These are phyloP conservation scores for Myxozyma neotropica DNA, from an alignment of 805 yeast genomes.

Conservation along the genomic window DNA sequence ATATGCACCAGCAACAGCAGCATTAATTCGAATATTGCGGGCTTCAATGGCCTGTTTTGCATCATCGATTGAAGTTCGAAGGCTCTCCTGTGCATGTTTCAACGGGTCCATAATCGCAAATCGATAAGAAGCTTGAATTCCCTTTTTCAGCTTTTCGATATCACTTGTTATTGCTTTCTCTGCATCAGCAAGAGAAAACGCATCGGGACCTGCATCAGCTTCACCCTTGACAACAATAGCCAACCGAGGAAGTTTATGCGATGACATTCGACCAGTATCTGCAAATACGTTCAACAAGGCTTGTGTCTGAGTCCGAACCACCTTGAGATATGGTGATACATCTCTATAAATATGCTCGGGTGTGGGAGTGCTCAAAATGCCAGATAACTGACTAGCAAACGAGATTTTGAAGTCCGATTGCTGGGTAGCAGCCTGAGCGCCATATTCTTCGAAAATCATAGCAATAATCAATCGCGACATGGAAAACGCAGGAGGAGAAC, in stretches of 20 bases:
- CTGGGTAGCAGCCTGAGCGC: not conserved
- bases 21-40: slow-evolving; percentile 58
- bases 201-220: slow-evolving; percentile 89
- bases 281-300: slow-evolving; percentile 77
- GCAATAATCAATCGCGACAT: slow-evolving; percentile 78
- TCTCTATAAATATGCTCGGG: slow-evolving; percentile 67
- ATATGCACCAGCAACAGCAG: slow-evolving; percentile 77
- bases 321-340: slow-evolving; percentile 79
- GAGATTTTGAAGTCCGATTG: slow-evolving; percentile 12
- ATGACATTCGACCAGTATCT: slow-evolving; percentile 72
- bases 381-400: slow-evolving; percentile 12
- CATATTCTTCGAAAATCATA: slow-evolving; percentile 66
- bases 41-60: slow-evolving; percentile 55
- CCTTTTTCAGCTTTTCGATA: slow-evolving; percentile 63
- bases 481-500: slow-evolving; percentile 57
- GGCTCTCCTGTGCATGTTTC: slow-evolving; percentile 75
- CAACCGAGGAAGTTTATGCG: slow-evolving; percentile 71
- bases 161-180: slow-evolving; percentile 65
- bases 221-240: slow-evolving; percentile 95
- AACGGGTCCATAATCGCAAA: slow-evolving; percentile 70
- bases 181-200: slow-evolving; percentile 80
- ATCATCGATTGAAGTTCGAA: slow-evolving; percentile 65
- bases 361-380: slow-evolving; percentile 13
- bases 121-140: slow-evolving; percentile 68
- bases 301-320: slow-evolving; percentile 84